Base-by-base conservation (phyloP, 116 monocot genomes). In the Zostera marina region DNA sequence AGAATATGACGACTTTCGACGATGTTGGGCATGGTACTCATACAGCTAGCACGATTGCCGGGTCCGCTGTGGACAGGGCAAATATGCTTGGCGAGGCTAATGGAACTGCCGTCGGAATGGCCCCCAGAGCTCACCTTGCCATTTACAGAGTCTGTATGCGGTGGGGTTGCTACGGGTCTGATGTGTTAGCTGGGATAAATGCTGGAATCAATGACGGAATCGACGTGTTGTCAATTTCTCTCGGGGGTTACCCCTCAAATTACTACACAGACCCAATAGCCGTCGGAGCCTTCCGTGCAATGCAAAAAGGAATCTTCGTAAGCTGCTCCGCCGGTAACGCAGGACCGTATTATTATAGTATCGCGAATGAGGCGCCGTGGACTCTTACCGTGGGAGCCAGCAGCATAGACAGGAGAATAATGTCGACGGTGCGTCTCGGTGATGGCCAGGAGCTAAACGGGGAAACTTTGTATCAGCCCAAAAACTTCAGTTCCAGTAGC, bases 61-160 rank as follows among this genome's bases (percentile, higher is more conserved):
- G 67, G 2, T 4, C 8, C 1, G 41, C 53, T 41, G 60, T 42
- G 8, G 46, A 1, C 10, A 23, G 20, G 1, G 73, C 62, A 16
- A 47, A 49, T 19, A 38, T 63, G 0, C 41, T 57, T 3, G 73
- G 67, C 19, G 14, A 14, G 15, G 73, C 54, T 43, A 55, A 41
- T 1, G 73, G 73, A 8, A 57, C 45, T 7, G 61, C 73, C 3
- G 10, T 19, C 0, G 73, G 73, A 8, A 49, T 66, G 41, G 67
- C 73, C 8, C 67, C 73, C 12, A 9, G 47, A 0, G 73, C 62
- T 2, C 73, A 73, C 41, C 47, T 73, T 5, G 60, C 67, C 0
- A 44, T 73, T 8, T 73, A 63, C 62, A 39, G 63, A 62, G 70
- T 63, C 5, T 63, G 63, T 43, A 7, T 2, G 19, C 5, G 4